Conservation (phyloP, 2,329 filamentous ascomycete genomes). For the Curvularia sp. region DNA sequence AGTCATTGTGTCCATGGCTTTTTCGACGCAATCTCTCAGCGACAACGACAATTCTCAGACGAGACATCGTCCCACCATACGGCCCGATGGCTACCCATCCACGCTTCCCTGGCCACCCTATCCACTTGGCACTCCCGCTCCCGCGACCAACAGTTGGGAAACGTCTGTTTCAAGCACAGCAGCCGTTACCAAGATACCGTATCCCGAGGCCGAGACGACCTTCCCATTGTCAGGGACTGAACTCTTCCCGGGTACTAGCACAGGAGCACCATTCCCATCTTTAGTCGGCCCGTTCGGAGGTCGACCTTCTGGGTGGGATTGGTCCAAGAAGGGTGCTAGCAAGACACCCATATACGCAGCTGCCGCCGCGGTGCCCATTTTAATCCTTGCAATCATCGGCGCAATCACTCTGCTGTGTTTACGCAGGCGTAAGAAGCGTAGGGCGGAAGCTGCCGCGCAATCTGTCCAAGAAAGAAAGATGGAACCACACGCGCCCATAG, state of each 20-base stretch:
- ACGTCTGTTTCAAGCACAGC: conserved; percentile 8
- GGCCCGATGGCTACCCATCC: not conserved
- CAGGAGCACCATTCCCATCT: conserved; percentile 5
- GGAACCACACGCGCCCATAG: conserved; percentile 18
- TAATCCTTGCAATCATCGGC: conserved; percentile 37
- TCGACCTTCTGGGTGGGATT: conserved; percentile 6
- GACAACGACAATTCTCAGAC: conserved; percentile 3
- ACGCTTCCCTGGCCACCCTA: conserved; percentile 9
- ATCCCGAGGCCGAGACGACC: not conserved
- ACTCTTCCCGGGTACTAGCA: not conserved
- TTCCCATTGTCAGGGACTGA: conserved; percentile 5
- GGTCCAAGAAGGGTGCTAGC: conserved; percentile 15
- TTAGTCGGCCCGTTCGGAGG: not conserved
- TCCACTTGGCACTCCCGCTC: not conserved
- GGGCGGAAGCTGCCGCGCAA: conserved; percentile 17
- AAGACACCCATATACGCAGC: conserved; percentile 32
- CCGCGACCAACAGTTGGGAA: conserved; percentile 2
- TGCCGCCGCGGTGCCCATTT: conserved; percentile 34
- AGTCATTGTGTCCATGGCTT: not conserved
- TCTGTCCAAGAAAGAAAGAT: conserved; percentile 40
- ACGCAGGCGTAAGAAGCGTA: conserved; percentile 42
- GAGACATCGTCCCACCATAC: not conserved
- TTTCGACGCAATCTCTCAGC: not conserved
- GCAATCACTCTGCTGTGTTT: conserved; percentile 36
- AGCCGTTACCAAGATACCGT: conserved; percentile 12